Conservation (phyloP, 768 basidiomycete genomes). For the Tricholoma sp. region DNA sequence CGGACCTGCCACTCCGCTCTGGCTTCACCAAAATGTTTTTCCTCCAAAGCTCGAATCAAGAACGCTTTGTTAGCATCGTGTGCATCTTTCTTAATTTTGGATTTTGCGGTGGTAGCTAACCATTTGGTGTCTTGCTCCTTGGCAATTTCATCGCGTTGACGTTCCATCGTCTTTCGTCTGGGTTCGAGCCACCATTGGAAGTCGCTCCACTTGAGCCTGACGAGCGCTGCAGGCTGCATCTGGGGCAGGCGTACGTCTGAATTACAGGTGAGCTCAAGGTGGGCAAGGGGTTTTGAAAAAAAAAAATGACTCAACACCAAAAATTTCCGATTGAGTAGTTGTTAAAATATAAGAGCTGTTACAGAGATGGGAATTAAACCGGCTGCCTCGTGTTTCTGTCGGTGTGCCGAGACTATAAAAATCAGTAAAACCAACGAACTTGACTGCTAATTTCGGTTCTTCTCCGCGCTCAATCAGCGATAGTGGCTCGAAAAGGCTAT, state of each 20-base stretch:
- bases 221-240: slow-evolving; percentile 17
- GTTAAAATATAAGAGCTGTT: slow-evolving; percentile 20
- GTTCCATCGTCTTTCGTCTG: slow-evolving; percentile 21
- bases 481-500: slow-evolving; percentile 10
- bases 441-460: slow-evolving; percentile 23
- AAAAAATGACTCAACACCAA: slow-evolving; percentile 27
- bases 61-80: slow-evolving; percentile 25
- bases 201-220: slow-evolving; percentile 29
- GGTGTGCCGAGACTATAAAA: slow-evolving; percentile 29
- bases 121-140: slow-evolving; percentile 25
- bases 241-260: slow-evolving; percentile 16
- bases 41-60: slow-evolving; percentile 24
- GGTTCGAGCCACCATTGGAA: slow-evolving; percentile 30
- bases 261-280: slow-evolving; percentile 8
- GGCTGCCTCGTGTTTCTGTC: slow-evolving; percentile 37
- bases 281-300: slow-evolving; percentile 18
- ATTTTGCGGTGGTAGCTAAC: slow-evolving; percentile 15
- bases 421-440: slow-evolving; percentile 21
- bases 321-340: slow-evolving; percentile 25
- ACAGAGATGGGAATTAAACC: slow-evolving; percentile 30
- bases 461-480: slow-evolving; percentile 27
- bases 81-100: slow-evolving; percentile 16
- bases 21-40: slow-evolving; percentile 27
- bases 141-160: slow-evolving; percentile 19
- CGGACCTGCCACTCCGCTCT: slow-evolving; percentile 38